phyloP scores from a whole-genome alignment of 2,329 filamentous ascomycete species.

The Sarocladiaceae sp. region DNA sequence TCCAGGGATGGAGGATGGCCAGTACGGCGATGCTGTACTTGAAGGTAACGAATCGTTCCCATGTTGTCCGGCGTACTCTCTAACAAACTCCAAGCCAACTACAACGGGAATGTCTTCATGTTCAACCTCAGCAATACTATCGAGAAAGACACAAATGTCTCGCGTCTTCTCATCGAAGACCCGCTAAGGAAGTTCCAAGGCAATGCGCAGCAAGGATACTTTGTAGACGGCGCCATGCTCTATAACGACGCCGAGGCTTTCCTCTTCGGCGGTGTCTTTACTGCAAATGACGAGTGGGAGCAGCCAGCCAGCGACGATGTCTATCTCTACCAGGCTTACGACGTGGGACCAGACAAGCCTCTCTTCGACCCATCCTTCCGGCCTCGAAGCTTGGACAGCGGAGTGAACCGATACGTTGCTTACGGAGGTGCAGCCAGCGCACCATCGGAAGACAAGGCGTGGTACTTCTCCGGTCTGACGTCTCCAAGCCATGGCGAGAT shows the following conservation, averaged over 20 bases:
- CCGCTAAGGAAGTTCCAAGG: conserved; percentile 41
- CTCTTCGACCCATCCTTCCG: conserved; percentile 38
- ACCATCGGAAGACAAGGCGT: conserved; percentile 64
- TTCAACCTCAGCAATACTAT: conserved; percentile 55
- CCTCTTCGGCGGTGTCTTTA: conserved; percentile 52
- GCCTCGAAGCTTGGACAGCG: conserved; percentile 31
- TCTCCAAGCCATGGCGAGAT: conserved; percentile 45
- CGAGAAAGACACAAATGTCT: conserved; percentile 44
- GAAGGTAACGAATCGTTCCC: conserved; percentile 18
- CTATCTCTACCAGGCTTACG: conserved; percentile 45
- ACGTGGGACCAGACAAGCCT: conserved; percentile 40
- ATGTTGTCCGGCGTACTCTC: neutral
- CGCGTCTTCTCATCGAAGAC: conserved; percentile 37
- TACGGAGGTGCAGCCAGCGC: conserved; percentile 58
- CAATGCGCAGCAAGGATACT: conserved; percentile 50
- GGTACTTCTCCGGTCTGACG: conserved; percentile 62
- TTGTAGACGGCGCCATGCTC: conserved; percentile 57
- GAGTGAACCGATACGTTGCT: conserved; percentile 55
- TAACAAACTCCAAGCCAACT: conserved; percentile 37
- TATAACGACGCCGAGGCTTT: conserved; percentile 58
- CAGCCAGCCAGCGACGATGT: conserved; percentile 36
- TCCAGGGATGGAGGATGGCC: conserved; percentile 40
- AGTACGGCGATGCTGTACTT: conserved; percentile 16
- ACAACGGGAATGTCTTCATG: conserved; percentile 44
- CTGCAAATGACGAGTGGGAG: conserved; percentile 25